phyloP scores from a whole-genome alignment of 208 protist genomes.

The Trypanosoma rangeli region DNA sequence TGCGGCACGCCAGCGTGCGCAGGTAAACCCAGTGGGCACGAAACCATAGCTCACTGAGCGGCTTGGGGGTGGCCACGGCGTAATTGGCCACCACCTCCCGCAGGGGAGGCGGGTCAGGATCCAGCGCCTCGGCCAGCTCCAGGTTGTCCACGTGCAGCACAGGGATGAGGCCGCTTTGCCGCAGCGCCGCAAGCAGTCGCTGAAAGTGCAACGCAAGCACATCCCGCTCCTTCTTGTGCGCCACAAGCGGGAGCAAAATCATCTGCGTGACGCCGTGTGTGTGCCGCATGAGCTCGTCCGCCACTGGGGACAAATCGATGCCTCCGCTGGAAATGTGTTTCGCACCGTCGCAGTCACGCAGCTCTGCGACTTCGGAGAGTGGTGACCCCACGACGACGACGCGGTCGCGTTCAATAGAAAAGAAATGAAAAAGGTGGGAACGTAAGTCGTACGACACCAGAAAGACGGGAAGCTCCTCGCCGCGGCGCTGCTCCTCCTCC shows the following conservation, averaged over 20 bases:
- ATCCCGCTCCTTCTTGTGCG: conserved; percentile 38
- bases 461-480: conserved; percentile 42
- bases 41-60: conserved; percentile 44
- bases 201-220: conserved; percentile 32
- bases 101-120: conserved; percentile 28
- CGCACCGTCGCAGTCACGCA: too few species aligned
- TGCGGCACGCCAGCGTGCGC: conserved; percentile 60
- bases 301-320: conserved; percentile 34
- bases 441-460: conserved; percentile 40
- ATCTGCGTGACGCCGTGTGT: conserved; percentile 41
- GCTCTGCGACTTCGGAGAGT: neutral
- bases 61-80: conserved; percentile 20
- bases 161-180: conserved; percentile 53
- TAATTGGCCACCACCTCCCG: conserved; percentile 23
- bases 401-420: conserved; percentile 41
- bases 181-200: conserved; percentile 33
- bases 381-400: conserved; percentile 32
- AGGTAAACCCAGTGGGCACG: conserved; percentile 61
- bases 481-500: conserved; percentile 9
- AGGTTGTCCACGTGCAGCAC: conserved; percentile 63
- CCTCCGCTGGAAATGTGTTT: neutral
- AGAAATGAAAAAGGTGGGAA: conserved; percentile 34
- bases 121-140: conserved; percentile 43
- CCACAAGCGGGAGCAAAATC: conserved; percentile 62
- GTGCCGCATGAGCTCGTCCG: conserved; percentile 66